Evolutionary conservation across 768 basidiomycete species (phyloP).

Genomic region (Trichaptum fuscoviolaceum): DNA sequence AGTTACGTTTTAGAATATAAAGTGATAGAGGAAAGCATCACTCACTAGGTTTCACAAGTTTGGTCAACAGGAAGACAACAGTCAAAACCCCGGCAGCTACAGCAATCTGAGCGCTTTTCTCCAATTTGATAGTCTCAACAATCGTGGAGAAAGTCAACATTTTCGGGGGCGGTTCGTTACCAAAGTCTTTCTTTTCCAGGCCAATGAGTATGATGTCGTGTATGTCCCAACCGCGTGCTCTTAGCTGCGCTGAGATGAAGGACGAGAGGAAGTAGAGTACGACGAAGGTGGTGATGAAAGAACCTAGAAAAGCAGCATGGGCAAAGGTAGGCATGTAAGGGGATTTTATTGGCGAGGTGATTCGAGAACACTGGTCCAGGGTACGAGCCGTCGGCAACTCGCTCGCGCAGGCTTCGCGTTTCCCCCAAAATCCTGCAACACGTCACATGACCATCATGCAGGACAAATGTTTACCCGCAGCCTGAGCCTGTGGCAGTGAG

Average conservation of each 20-base stretch:
- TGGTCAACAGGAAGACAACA: slow-evolving; percentile 4
- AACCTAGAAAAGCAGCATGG: slow-evolving; percentile 50
- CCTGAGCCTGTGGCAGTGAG: no score
- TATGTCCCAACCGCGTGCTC: slow-evolving; percentile 51
- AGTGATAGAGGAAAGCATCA: background rate
- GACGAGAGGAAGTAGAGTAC: slow-evolving; percentile 41
- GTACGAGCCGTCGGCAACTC: background rate
- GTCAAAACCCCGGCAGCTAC: slow-evolving; percentile 14
- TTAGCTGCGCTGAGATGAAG: slow-evolving; percentile 39
- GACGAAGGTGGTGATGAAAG: slow-evolving; percentile 44
- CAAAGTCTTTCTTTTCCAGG: slow-evolving; percentile 28
- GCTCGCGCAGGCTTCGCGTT: background rate
- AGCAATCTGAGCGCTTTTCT: slow-evolving; percentile 30
- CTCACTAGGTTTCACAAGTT: background rate
- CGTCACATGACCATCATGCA: background rate
- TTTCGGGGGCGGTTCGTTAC: slow-evolving; percentile 12
- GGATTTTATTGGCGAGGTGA: background rate
- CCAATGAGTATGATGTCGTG: slow-evolving; percentile 60
- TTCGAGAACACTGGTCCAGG: background rate
- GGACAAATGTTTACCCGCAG: background rate
- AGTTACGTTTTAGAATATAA: slow-evolving; percentile 7
- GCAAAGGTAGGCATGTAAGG: slow-evolving; percentile 47
- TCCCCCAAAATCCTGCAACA: background rate
- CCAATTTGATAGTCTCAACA: background rate
- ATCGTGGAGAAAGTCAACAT: background rate